These are phyloP conservation scores for Cladorrhinum sp. DNA, from an alignment of 2,329 filamentous ascomycete species.

Conservation along the genomic window DNA sequence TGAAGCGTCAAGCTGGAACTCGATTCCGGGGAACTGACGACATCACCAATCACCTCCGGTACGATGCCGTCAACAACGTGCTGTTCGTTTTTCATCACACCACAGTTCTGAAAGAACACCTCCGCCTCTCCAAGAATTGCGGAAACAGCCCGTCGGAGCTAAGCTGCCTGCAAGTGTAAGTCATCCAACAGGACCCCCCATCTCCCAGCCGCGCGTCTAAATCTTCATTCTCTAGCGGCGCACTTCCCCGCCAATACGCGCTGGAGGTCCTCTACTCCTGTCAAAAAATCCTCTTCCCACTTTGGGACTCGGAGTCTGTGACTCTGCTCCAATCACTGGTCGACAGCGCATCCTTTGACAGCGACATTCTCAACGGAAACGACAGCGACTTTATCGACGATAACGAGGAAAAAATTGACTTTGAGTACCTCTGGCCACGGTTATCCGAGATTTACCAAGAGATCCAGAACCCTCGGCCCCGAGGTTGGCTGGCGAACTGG, in stretches of 20 bases:
- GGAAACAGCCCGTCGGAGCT: not conserved
- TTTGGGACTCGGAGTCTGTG: not conserved
- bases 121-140: not conserved
- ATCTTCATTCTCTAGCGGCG: not conserved
- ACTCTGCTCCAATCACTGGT: not conserved
- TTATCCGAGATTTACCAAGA: not conserved
- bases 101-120: not conserved
- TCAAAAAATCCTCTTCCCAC: not conserved
- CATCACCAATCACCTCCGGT: not conserved
- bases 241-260: not conserved
- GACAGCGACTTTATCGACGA: not conserved
- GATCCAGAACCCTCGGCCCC: not conserved
- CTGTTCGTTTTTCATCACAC: not conserved
- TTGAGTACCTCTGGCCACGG: not conserved
- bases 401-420: not conserved
- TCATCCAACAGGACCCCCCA: not conserved
- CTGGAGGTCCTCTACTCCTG: not conserved
- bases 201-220: not conserved
- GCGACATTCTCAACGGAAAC: not conserved
- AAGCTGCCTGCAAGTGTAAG: not conserved
- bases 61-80: not conserved
- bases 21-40: not conserved
- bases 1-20: not conserved
- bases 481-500: not conserved
- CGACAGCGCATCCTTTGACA: not conserved